Evolutionary conservation across 1,284 basidiomycete genomes (phyloP), one percentile per base, ranked within the genome.

Genomic region (Trichosporon ovoides): DNA sequence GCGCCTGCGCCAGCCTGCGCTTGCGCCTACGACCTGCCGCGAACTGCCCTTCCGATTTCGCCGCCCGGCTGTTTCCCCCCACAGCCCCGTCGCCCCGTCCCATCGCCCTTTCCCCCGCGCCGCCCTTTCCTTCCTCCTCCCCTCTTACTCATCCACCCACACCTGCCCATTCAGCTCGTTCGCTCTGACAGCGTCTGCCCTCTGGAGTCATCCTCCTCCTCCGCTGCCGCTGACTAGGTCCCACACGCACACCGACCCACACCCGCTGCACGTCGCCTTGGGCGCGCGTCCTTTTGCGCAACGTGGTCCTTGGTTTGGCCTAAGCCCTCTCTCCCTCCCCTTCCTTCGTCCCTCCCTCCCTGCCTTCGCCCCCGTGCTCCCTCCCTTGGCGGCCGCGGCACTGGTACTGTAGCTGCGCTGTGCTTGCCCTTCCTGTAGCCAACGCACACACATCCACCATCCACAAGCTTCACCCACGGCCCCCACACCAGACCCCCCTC

Each of bases 21-120:
- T n/a, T n/a, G n/a, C n/a, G n/a, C n/a, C n/a, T n/a, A n/a, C 28
- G 43, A 31, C 28, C 43, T 31, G 43, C 43, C 43, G 43, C 43
- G 43, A 48, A 48, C 24, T 31, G 43, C 43, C 43, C 38, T 43
- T 24, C 12, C 16, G 14, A 48, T 48, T 48, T 48, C 43, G 43
- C 43, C 43, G 43, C 43, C 43, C 43, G 43, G 43, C 43, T 19
- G 37, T 38, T 48, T 31, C 43, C 43, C 40, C 40, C 40, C 43
- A 48, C 43, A 48, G 43, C 43, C 43, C 43, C 43, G 43, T 48
- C 43, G 43, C 43, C 28, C 43, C 43, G 43, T 48, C 43, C 43
- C 43, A 48, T 48, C 43, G 43, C 43, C 43, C 43, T 48, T 48
- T 28, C n/a, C 43, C 43, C 43, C 43, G n/a, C 43, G 43, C 43